Percentiles rank a stretch among this genome's conserved stretches.
Conservation (phyloP, 495 filamentous ascomycete species). For the Aspergillus bridgeri region DNA sequence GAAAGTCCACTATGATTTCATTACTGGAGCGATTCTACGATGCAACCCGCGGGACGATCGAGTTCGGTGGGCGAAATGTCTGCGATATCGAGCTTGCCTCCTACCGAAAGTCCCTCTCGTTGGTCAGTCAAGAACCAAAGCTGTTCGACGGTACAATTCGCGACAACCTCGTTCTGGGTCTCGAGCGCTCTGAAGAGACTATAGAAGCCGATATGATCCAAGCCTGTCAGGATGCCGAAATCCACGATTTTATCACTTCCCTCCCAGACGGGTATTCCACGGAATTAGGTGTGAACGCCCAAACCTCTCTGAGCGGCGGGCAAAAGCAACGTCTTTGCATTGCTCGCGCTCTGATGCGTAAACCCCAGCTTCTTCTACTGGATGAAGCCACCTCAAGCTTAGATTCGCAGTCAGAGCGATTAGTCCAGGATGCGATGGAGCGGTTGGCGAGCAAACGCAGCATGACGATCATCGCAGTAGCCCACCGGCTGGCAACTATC, state of each 20-base stretch:
- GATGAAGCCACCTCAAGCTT: slow-evolving; percentile 71
- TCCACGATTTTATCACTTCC: slow-evolving; percentile 59
- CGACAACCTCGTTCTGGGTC: slow-evolving; percentile 56
- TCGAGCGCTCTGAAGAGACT: slow-evolving; percentile 10
- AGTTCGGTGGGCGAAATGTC: slow-evolving; percentile 50
- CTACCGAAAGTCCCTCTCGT: slow-evolving; percentile 52
- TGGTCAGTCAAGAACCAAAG: slow-evolving; percentile 60
- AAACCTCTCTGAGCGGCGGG: slow-evolving; percentile 61
- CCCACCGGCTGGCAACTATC: slow-evolving; percentile 67
- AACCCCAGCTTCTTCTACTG: slow-evolving; percentile 60
- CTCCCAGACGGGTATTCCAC: slow-evolving; percentile 60
- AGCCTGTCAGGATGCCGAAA: slow-evolving; percentile 58
- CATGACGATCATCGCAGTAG: slow-evolving; percentile 65
- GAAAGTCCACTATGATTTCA: slow-evolving; percentile 67
- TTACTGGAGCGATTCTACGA: slow-evolving; percentile 66
- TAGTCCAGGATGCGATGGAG: slow-evolving; percentile 64
- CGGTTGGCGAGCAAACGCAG: slow-evolving; percentile 44
- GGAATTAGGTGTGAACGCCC: slow-evolving; percentile 31
- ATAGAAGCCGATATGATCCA: slow-evolving; percentile 49
- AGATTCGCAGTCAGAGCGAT: slow-evolving; percentile 63
- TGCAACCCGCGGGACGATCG: slow-evolving; percentile 48
- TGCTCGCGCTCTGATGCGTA: slow-evolving; percentile 63
- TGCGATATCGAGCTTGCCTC: slow-evolving; percentile 30
- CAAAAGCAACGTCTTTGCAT: slow-evolving; percentile 70
- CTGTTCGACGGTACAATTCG: slow-evolving; percentile 58